These are phyloP conservation scores for Verruconis gallopava DNA, from an alignment of 2,329 filamentous ascomycete species.

Conservation along the genomic window DNA sequence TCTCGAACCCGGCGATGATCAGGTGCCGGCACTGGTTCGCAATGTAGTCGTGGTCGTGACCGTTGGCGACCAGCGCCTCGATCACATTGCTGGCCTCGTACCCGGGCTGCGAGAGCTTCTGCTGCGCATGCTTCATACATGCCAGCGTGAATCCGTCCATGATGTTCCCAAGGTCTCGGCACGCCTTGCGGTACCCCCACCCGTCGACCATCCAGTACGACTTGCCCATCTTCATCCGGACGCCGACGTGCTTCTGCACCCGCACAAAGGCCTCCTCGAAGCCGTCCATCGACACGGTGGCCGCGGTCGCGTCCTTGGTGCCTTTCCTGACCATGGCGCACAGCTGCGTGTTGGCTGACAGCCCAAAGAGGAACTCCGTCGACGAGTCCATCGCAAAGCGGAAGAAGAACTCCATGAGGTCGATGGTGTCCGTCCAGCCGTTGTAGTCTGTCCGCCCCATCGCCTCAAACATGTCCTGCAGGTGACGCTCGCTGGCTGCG, in stretches of 20 bases:
- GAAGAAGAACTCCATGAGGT: background rate
- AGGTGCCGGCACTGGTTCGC: constrained; percentile 17
- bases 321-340: constrained; percentile 1
- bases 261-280: constrained; percentile 1
- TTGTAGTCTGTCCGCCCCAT: background rate
- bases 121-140: constrained; percentile 16
- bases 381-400: constrained; percentile 5
- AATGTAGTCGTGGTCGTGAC: background rate
- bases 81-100: constrained; percentile 34
- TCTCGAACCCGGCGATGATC: constrained; percentile 41
- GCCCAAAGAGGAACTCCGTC: constrained; percentile 3
- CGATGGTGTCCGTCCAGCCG: background rate
- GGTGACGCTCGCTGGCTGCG: background rate
- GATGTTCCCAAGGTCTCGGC: background rate
- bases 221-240: constrained; percentile 1
- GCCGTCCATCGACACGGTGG: background rate
- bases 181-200: background rate
- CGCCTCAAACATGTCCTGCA: background rate
- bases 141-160: background rate
- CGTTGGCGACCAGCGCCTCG: constrained; percentile 31
- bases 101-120: constrained; percentile 27
- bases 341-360: background rate
- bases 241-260: background rate
- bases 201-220: constrained; percentile 4
- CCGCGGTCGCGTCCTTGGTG: background rate